These are phyloP conservation scores for Candida frijolesensis DNA, from an alignment of 1,139 yeast genomes.

Conservation along the genomic window DNA sequence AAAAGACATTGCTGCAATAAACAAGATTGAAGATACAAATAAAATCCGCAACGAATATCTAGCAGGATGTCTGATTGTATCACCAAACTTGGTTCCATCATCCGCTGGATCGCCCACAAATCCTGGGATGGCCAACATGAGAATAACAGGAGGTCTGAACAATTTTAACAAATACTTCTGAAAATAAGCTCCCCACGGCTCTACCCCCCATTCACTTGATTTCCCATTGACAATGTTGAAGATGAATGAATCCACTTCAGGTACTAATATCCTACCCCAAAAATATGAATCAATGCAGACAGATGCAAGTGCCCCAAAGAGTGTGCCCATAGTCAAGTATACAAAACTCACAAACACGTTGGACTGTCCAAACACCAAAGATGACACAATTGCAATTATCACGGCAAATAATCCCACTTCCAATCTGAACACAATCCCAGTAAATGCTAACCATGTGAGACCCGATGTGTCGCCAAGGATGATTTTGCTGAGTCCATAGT, in stretches of 20 bases:
- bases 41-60: slow-evolving; percentile 38
- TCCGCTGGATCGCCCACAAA: slow-evolving; percentile 41
- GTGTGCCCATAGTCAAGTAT: slow-evolving; percentile 48
- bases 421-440: slow-evolving; percentile 69
- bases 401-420: slow-evolving; percentile 68
- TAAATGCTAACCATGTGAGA: slow-evolving; percentile 58
- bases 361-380: slow-evolving; percentile 46
- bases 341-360: slow-evolving; percentile 33
- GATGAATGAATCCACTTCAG: slow-evolving; percentile 72
- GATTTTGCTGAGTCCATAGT: slow-evolving; percentile 53
- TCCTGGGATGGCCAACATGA: slow-evolving; percentile 50
- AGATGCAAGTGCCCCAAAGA: slow-evolving; percentile 54
- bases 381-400: slow-evolving; percentile 46
- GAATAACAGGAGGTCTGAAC: slow-evolving; percentile 65
- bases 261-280: slow-evolving; percentile 63
- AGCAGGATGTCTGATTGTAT: slow-evolving; percentile 38
- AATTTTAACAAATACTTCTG: slow-evolving; percentile 45
- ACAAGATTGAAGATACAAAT: slow-evolving; percentile 50
- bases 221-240: slow-evolving; percentile 78
- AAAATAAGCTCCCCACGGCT: slow-evolving; percentile 73
- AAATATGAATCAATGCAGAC: slow-evolving; percentile 69
- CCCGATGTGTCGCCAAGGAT: slow-evolving; percentile 57
- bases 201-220: slow-evolving; percentile 80
- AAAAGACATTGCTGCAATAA: slow-evolving; percentile 63
- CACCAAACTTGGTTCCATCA: slow-evolving; percentile 20